Evolutionary conservation across 2,329 filamentous ascomycete genomes (phyloP).

Genomic region (Ophiocordyceps camponoti-saundersi): DNA sequence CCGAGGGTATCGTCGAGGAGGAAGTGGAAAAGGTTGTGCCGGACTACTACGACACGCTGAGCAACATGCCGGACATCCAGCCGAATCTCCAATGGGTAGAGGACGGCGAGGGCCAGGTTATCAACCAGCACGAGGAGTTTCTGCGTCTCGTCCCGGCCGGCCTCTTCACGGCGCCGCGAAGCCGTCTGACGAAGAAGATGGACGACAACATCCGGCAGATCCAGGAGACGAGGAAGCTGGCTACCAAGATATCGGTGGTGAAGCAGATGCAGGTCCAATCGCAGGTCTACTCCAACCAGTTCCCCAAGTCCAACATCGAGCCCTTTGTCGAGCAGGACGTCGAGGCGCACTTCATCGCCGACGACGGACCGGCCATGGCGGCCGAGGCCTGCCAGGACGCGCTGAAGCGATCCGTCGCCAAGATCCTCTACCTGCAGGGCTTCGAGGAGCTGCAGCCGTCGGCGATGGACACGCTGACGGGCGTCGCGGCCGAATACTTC

Average conservation of each 20-base stretch:
- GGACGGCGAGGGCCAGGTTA: conserved; percentile 73
- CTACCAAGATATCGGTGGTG: conserved; percentile 90
- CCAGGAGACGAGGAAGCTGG: conserved; percentile 91
- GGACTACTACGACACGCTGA: conserved; percentile 85
- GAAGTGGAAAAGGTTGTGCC: conserved; percentile 73
- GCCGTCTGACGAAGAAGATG: conserved; percentile 61
- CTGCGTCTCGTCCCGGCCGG: conserved; percentile 61
- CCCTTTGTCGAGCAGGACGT: conserved; percentile 79
- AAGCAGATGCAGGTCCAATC: conserved; percentile 99
- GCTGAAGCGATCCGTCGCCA: conserved; percentile 77
- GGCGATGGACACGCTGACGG: conserved; percentile 76
- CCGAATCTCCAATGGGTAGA: conserved; percentile 72
- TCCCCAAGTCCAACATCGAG: conserved; percentile 86
- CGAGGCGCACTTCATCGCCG: conserved; percentile 74
- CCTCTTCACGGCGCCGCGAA: conserved; percentile 57
- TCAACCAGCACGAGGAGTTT: conserved; percentile 76
- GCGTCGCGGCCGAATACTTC: conserved; percentile 81
- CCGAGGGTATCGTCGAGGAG: conserved; percentile 75
- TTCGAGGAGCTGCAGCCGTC: conserved; percentile 97
- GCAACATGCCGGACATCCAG: conserved; percentile 70
- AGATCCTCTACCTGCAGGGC: conserved; percentile 88
- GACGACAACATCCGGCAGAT: conserved; percentile 87
- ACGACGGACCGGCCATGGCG: conserved; percentile 77
- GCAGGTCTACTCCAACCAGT: conserved; percentile 96
- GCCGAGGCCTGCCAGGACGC: conserved; percentile 67